Conservation (phyloP, 2,329 filamentous ascomycete genomes). For the Aspergillus proliferans region DNA sequence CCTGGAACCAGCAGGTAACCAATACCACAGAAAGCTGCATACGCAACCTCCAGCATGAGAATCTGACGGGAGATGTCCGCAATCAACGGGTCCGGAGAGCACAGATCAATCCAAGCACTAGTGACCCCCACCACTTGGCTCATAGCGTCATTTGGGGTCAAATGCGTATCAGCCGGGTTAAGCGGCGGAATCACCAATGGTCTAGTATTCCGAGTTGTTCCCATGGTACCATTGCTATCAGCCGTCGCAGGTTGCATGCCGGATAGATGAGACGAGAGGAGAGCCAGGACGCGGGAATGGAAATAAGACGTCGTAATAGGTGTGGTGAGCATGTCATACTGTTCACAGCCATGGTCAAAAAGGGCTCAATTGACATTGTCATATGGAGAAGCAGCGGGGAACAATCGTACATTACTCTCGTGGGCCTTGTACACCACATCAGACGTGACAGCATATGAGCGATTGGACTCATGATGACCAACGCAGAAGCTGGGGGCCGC, state of each 20-base stretch:
- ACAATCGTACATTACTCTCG: constrained; percentile 46
- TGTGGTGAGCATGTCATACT: constrained; percentile 62
- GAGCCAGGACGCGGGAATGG: constrained; percentile 51
- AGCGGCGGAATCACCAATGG: constrained; percentile 37
- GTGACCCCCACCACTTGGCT: constrained; percentile 69
- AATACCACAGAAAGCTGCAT: constrained; percentile 90
- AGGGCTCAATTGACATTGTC: background rate
- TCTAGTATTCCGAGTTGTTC: constrained; percentile 35
- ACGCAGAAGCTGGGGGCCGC: constrained; percentile 49
- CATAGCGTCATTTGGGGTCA: constrained; percentile 76
- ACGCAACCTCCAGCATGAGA: constrained; percentile 82
- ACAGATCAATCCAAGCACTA: constrained; percentile 91
- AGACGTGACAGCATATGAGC: constrained; percentile 43
- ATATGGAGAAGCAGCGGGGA: background rate
- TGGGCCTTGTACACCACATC: constrained; percentile 50
- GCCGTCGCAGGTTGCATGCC: constrained; percentile 32
- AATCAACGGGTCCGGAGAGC: constrained; percentile 73
- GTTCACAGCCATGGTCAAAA: constrained; percentile 5
- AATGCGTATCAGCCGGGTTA: constrained; percentile 46
- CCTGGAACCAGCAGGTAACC: constrained; percentile 76
- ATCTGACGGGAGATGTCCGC: constrained; percentile 84
- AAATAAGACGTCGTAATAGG: constrained; percentile 57
- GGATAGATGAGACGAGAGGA: constrained; percentile 48
- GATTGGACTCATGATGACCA: constrained; percentile 56
- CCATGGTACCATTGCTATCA: constrained; percentile 33